Percentiles rank a stretch among this genome's conserved stretches.
These are phyloP conservation scores for Furcasterigmium sp. DNA, from an alignment of 2,329 filamentous ascomycete species.

Conservation along the genomic window DNA sequence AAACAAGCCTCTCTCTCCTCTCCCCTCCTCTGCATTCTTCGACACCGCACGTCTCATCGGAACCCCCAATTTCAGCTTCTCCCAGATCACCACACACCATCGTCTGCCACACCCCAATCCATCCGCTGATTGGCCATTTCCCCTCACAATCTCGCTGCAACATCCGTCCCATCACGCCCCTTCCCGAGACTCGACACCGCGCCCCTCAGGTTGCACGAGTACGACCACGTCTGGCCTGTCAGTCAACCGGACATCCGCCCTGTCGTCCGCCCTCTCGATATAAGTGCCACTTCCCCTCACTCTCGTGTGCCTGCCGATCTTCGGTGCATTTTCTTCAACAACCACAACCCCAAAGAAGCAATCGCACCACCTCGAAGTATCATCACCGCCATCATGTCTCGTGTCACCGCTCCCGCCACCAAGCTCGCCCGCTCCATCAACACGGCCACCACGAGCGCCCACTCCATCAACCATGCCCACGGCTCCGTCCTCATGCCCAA, in stretches of 20 bases:
- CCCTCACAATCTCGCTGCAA: neutral
- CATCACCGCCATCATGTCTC: slow-evolving; percentile 32
- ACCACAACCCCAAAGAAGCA: neutral
- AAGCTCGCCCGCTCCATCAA: slow-evolving; percentile 43
- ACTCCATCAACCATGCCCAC: slow-evolving; percentile 23
- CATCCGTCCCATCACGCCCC: neutral
- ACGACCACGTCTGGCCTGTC: no score
- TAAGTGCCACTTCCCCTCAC: neutral
- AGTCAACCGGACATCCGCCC: slow-evolving; percentile 1
- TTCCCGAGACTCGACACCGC: neutral
- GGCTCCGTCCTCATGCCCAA: slow-evolving; percentile 38
- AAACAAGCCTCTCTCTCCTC: no score
- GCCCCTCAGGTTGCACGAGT: no score
- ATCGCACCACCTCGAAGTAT: neutral
- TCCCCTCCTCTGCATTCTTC: no score
- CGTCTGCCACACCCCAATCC: neutral
- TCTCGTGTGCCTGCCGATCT: neutral
- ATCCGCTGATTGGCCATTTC: neutral
- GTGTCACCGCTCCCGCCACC: slow-evolving; percentile 42
- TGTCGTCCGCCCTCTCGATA: slow-evolving; percentile 1
- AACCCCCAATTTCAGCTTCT: no score
- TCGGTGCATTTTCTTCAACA: neutral
- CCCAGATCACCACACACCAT: no score
- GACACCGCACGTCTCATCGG: no score
- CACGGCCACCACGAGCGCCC: slow-evolving; percentile 32